Evolutionary conservation across 345 rosid genomes (phyloP), one percentile per base, ranked within the genome.

Genomic region (Heritiera fomes): DNA sequence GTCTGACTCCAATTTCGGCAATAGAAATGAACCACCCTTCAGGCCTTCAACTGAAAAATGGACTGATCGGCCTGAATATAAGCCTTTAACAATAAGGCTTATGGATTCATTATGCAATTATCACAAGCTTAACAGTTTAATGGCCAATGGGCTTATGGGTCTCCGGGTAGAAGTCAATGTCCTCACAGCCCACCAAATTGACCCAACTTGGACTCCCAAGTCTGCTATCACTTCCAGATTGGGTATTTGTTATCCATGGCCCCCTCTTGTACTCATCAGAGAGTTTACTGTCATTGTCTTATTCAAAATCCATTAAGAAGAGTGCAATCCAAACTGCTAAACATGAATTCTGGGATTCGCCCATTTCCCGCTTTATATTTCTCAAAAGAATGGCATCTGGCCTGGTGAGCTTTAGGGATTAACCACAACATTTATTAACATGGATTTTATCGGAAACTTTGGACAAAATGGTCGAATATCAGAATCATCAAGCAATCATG

Each of bases 401-500:
- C 49, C 45, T 34, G 45, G 45, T 65, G 17, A 18, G 70, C 28
- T 66, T 55, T 64, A 28, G 38, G 73, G 55, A 14, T 20, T 45
- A 55, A 7, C 6, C 4, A 5, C 43, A 2, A 3, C 43, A 40
- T 40, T 40, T 5, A 40, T 65, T 17, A 9, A 38, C 47, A 38
- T 38, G 47, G 43, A 65, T 38, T 65, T 62, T 7, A 2, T 65
- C 5, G 3, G 49, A 66, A n/a, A 20, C n/a, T 63, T 32, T 34
- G 43, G n/a, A 8, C 47, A 40, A 65, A 40, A 47, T 70, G 41
- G 58, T 70, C 15, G 41, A 49, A 70, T 49, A 49, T 70, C 74
- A 70, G 10, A 23, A 11, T 11, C 38, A 5, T 49, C 73, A 45
- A 45, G 55, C 55, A 45, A 45, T 68, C 46, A 46, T 20, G 1